Conservation (phyloP, 1,139 yeast species). For the Hemisphaericaspora xylofermentans region DNA sequence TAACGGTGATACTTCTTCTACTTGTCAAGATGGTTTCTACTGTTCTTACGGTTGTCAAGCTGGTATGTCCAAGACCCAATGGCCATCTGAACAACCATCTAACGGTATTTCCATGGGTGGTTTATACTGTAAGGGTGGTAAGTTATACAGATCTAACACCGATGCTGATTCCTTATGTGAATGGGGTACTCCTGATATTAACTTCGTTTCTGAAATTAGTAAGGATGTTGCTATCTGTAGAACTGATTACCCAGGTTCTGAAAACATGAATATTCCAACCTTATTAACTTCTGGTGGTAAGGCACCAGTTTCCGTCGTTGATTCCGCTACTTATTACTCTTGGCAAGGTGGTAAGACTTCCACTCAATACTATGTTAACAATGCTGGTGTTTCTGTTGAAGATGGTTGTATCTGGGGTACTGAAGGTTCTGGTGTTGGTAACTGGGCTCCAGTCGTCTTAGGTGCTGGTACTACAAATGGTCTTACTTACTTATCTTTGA, state of each 20-base stretch:
- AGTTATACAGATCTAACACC: conserved; percentile 66
- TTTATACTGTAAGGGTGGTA: conserved; percentile 65
- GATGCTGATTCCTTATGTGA: conserved; percentile 64
- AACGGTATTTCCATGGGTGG: conserved; percentile 83
- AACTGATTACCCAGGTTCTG: conserved; percentile 89
- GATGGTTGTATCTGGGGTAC: conserved; percentile 81
- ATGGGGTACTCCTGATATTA: conserved; percentile 70
- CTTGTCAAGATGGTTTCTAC: conserved; percentile 72
- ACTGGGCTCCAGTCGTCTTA: conserved; percentile 80
- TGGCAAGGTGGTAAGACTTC: conserved; percentile 71
- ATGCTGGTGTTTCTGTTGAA: conserved; percentile 72
- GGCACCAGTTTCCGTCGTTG: conserved; percentile 64
- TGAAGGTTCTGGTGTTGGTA: conserved; percentile 64
- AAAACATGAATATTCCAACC: conserved; percentile 83
- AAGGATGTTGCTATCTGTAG: conserved; percentile 73
- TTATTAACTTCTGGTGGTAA: conserved; percentile 59
- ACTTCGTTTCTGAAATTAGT: conserved; percentile 54
- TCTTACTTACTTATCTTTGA: conserved; percentile 68
- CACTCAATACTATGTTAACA: conserved; percentile 77
- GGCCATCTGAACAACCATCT: conserved; percentile 73
- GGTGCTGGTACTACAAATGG: conserved; percentile 72
- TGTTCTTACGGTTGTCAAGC: conserved; percentile 87
- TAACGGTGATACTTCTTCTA: conserved; percentile 63
- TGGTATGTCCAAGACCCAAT: conserved; percentile 89
- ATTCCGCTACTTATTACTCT: conserved; percentile 56